Conservation (phyloP, 768 basidiomycete genomes). For the Agrocybe praecox region DNA sequence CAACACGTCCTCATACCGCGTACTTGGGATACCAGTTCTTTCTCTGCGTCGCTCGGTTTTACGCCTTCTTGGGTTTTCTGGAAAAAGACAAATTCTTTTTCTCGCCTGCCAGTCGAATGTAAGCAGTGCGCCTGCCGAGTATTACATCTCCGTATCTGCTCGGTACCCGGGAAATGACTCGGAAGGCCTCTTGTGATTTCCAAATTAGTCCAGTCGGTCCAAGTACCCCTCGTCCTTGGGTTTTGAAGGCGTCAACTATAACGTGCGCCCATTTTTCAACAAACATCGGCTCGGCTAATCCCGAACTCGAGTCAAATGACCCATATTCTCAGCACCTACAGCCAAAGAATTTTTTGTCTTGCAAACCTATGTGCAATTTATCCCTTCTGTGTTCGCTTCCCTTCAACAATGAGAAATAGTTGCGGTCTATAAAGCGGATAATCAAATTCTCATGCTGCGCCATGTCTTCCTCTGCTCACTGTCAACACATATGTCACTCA, state of each 20-base stretch:
- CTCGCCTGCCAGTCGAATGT: not conserved
- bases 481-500: too few species aligned
- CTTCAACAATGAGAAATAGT: too few species aligned
- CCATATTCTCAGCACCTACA: too few species aligned
- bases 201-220: constrained; percentile 8
- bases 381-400: too few species aligned
- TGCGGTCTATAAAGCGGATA: too few species aligned
- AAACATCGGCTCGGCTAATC: not conserved
- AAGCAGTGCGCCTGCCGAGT: constrained; percentile 9
- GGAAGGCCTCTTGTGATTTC: constrained; percentile 3
- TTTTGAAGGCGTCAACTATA: not conserved
- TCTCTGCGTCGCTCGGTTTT: not conserved
- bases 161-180: constrained; percentile 4
- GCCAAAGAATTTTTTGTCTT: too few species aligned
- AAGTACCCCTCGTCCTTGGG: constrained; percentile 6
- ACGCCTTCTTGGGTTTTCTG: not conserved
- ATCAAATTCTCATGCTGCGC: too few species aligned
- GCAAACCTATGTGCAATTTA: too few species aligned
- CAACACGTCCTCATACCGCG: not conserved
- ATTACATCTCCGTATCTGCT: constrained; percentile 14
- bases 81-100: constrained; percentile 15
- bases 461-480: too few species aligned
- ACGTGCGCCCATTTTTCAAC: constrained; percentile 6
- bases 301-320: constrained; percentile 2
- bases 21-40: not conserved